Conservation (phyloP, 305 asterid species). For the Fraxinus ornus region DNA sequence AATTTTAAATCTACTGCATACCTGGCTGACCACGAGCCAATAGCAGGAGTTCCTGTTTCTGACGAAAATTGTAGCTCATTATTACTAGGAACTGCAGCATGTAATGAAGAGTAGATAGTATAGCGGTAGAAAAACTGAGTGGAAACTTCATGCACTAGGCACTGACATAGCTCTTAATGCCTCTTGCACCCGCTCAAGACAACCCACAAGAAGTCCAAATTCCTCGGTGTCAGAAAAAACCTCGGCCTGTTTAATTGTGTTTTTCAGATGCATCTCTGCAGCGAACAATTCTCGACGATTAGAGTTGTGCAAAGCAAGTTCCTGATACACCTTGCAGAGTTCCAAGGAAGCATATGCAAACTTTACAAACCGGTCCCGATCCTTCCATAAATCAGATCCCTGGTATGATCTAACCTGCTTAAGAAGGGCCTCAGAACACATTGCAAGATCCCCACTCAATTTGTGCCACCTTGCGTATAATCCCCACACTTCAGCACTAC, state of each 20-base stretch:
- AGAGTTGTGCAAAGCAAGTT: slow-evolving; percentile 44
- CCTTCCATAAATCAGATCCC: slow-evolving; percentile 87
- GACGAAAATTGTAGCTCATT: neutral
- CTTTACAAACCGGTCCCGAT: slow-evolving; percentile 66
- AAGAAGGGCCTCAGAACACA: slow-evolving; percentile 91
- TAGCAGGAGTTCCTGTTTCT: slow-evolving; percentile 1
- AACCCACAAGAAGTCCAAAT: slow-evolving; percentile 50
- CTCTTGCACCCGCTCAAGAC: slow-evolving; percentile 67
- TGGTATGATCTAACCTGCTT: slow-evolving; percentile 88
- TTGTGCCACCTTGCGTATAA: slow-evolving; percentile 86
- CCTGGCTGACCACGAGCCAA: neutral
- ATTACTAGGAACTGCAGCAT: neutral
- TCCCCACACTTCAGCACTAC: slow-evolving; percentile 73
- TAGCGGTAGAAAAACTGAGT: neutral
- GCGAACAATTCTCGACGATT: slow-evolving; percentile 66
- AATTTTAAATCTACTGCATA: neutral
- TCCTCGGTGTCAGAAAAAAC: slow-evolving; percentile 55
- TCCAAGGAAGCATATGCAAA: slow-evolving; percentile 80
- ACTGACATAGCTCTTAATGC: slow-evolving; percentile 36
- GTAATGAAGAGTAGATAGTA: neutral
- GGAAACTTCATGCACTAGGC: slow-evolving; percentile 33
- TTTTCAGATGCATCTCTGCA: slow-evolving; percentile 91
- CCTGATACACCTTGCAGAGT: slow-evolving; percentile 71
- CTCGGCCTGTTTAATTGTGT: slow-evolving; percentile 65
- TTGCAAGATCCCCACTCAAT: slow-evolving; percentile 78